Base-by-base conservation (phyloP, 129 eudicot species). In the Lonicera japonica region DNA sequence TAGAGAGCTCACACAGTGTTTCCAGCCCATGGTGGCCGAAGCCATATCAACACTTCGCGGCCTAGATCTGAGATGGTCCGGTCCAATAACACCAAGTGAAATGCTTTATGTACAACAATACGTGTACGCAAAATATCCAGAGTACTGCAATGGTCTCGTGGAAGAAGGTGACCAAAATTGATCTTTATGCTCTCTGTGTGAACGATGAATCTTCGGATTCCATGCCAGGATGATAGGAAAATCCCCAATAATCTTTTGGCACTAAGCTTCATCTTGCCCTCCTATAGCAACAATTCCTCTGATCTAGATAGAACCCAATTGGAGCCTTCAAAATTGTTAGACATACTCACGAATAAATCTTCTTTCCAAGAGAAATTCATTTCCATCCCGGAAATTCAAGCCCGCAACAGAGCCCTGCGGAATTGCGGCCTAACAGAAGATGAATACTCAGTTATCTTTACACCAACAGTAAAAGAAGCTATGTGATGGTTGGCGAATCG, bases 11-110 rank as follows among this genome's bases (percentile, higher is more conserved):
- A 81, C 48, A 87, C 82, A 0, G 80, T 87, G 14, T 83, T 87
- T 66, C 95, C 95, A 0, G 95, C 92, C 1, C 95, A 87, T 87
- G 61, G 83, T 87, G 54, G 95, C 95, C 11, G 95, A 87, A 69
- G 95, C 95, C 56, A 87, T 87, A 71, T 87, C 95, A 55, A 87
- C 95, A 1, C 95, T 87, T 58, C 86, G 84, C 9, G 90, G 86
- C 17, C 86, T 83, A 19, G 92, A 87, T 67, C 77, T 87, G 11
- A 83, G 95, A 76, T 87, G 95, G 95, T 87, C 95, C 17, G 95
- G 95, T 5, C 95, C 95, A 13, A 87, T 87, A 56, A 87, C 95
- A 2, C 95, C 95, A 24, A 79, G 63, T 29, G 95, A 87, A 74
- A 84, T 79, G 91, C 86, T 73, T 64, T 87, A 87, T 14, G 95